Evolutionary conservation across 768 basidiomycete species (phyloP), one percentile per base, ranked within the genome.

Genomic region (Leccinum rimulosum): DNA sequence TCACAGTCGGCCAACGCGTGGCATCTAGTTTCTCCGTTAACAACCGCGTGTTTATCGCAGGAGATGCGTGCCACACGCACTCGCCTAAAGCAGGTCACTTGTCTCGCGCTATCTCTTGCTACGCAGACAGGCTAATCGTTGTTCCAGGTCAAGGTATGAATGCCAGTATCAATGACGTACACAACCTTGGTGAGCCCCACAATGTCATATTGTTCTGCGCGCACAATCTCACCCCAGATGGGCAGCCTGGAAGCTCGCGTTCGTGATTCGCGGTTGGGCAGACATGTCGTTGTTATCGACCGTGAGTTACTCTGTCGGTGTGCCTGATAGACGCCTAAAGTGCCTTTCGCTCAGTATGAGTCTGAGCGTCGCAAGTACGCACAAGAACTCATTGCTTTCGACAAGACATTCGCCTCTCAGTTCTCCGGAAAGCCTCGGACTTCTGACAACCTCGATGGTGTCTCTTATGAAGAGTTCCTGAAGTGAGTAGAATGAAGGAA

Each of bases 21-120:
- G 82, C 83, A 14, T 76, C 81, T 31, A 72, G 71, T n/a, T 85
- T 79, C 68, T 77, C 79, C 2, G 64, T 75, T 1, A 61, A 76
- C 43, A 69, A 83, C 33, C 79, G 84, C 5, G 74, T 84, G 2
- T 82, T 84, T 62, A 84, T 85, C 50, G 84, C 80, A 0, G 83
- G 84, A 12, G 82, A 82, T 61, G 82, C 82, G 3, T 84, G 79
- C 38, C 80, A 78, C 57, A 79, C 77, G 17, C 77, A 77, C 51
- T 79, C 76, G 1, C 76, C 75, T 1, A 77, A 78, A 68, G 79
- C 78, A 54, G 76, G 77, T 73, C 49, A 57, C 65, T 65, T 31
- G 17, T 54, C 50, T 19, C 15, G 17, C 33, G n/a, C 7, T 1
- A n/a, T 48, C 15, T 22, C n/a, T 33, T 22, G 8, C 30, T 19